A percentile compares a stretch with the other conserved stretches of the same genome.
These are phyloP conservation scores for Pharnaceum exiguum DNA, from an alignment of 148 eudicot species.

Conservation along the genomic window DNA sequence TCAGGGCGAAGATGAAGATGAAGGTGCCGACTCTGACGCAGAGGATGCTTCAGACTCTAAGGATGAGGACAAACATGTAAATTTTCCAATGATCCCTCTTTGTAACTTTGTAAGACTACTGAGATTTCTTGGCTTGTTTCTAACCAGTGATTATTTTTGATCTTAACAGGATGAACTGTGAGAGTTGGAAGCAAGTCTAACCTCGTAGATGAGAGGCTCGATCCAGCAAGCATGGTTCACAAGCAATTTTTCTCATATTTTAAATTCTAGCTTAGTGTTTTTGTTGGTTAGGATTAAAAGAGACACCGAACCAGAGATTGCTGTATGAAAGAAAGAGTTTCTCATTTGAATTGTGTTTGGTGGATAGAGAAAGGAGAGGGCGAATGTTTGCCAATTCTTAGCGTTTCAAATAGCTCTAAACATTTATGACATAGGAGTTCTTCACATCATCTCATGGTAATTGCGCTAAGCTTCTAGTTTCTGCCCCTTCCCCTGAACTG, in stretches of 20 bases:
- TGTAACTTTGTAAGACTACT: not conserved
- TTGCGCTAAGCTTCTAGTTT: slow-evolving; percentile 12
- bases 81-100: not conserved
- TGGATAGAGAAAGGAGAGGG: slow-evolving; percentile 3
- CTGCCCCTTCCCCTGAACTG: not conserved
- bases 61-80: slow-evolving; percentile 47
- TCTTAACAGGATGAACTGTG: slow-evolving; percentile 73
- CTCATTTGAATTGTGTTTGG: slow-evolving; percentile 14
- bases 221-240: slow-evolving; percentile 14
- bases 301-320: slow-evolving; percentile 16
- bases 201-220: slow-evolving; percentile 4
- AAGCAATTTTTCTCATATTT: slow-evolving; percentile 2
- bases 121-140: not conserved
- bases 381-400: slow-evolving; percentile 3
- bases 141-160: not conserved
- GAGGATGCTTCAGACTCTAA: slow-evolving; percentile 27
- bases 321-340: slow-evolving; percentile 7
- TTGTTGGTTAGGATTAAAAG: slow-evolving; percentile 16
- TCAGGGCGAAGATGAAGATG: slow-evolving; percentile 76
- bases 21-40: slow-evolving; percentile 25
- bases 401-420: not conserved
- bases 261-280: slow-evolving; percentile 21
- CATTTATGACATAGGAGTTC: slow-evolving; percentile 6
- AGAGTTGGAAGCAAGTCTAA: slow-evolving; percentile 8
- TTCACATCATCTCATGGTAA: slow-evolving; percentile 4